Percentiles rank a stretch among this genome's conserved stretches.
Evolutionary conservation across 2,329 filamentous ascomycete genomes (phyloP).

Genomic region (Coniochaeta sp.): DNA sequence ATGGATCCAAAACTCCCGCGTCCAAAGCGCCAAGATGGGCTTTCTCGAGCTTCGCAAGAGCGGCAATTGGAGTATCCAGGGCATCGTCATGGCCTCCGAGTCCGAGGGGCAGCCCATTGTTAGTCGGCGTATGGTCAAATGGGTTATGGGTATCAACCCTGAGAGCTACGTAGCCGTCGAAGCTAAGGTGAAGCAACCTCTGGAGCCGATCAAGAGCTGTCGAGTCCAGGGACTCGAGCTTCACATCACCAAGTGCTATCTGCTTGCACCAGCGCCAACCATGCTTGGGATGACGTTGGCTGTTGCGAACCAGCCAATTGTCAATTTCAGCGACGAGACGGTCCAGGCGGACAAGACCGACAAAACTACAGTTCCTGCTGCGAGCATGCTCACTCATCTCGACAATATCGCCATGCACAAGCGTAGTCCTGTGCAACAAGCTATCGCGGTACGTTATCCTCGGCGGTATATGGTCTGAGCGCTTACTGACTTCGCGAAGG

Average conservation of each 20-base stretch:
- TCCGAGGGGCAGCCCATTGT: slow-evolving; percentile 56
- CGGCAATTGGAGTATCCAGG: slow-evolving; percentile 66
- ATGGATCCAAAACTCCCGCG: slow-evolving; percentile 79
- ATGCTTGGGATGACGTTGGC: slow-evolving; percentile 51
- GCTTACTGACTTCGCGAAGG: slow-evolving; percentile 9
- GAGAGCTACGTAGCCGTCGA: slow-evolving; percentile 82
- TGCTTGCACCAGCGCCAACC: slow-evolving; percentile 58
- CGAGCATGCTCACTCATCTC: slow-evolving; percentile 75
- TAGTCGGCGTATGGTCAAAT: slow-evolving; percentile 91
- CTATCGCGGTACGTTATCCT: slow-evolving; percentile 43
- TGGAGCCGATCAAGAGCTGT: slow-evolving; percentile 83
- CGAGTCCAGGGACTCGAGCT: slow-evolving; percentile 75
- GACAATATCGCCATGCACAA: slow-evolving; percentile 93
- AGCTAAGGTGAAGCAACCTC: slow-evolving; percentile 70
- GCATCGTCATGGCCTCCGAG: slow-evolving; percentile 58
- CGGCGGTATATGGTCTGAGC: background rate
- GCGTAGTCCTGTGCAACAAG: slow-evolving; percentile 82
- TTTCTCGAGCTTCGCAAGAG: slow-evolving; percentile 81
- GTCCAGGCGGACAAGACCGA: slow-evolving; percentile 18
- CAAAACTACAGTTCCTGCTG: slow-evolving; percentile 50
- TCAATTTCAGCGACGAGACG: slow-evolving; percentile 51
- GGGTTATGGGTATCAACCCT: slow-evolving; percentile 63
- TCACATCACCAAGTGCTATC: slow-evolving; percentile 78
- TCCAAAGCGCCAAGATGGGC: slow-evolving; percentile 84
- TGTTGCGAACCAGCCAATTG: slow-evolving; percentile 45